These are phyloP conservation scores for Pyrenochaeta sp. DNA, from an alignment of 2,329 filamentous ascomycete genomes.

Conservation along the genomic window DNA sequence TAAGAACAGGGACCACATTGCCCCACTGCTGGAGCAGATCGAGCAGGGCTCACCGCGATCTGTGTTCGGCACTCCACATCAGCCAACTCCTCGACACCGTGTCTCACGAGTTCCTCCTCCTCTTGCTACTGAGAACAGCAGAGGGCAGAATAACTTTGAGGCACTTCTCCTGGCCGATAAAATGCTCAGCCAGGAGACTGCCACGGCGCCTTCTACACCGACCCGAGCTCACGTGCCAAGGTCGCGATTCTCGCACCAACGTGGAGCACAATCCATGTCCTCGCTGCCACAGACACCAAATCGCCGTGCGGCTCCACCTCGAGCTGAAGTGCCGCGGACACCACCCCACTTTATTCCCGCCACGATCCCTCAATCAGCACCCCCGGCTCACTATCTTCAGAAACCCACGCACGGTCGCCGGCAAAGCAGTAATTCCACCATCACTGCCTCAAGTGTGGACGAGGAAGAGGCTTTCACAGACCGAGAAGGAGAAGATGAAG, in stretches of 20 bases:
- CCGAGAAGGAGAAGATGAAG: constrained; percentile 67
- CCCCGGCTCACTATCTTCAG: constrained; percentile 43
- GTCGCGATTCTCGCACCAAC: constrained; percentile 68
- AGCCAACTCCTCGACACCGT: constrained; percentile 54
- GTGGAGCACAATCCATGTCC: constrained; percentile 82
- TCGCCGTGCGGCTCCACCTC: constrained; percentile 65
- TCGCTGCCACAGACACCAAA: constrained; percentile 81
- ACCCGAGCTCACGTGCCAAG: constrained; percentile 57
- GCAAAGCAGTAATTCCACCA: constrained; percentile 72
- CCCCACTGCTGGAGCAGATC: constrained; percentile 53
- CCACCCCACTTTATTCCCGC: constrained; percentile 43
- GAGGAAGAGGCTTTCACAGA: constrained; percentile 63
- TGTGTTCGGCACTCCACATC: constrained; percentile 61
- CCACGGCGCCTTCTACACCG: constrained; percentile 77
- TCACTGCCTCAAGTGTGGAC: constrained; percentile 50
- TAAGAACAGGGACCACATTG: constrained; percentile 88
- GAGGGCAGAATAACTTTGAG: constrained; percentile 72
- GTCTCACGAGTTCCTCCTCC: constrained; percentile 49
- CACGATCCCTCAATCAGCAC: constrained; percentile 51
- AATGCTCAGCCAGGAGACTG: constrained; percentile 78
- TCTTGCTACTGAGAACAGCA: constrained; percentile 49
- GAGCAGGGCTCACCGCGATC: constrained; percentile 73
- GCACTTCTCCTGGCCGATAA: constrained; percentile 77
- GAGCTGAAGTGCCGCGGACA: constrained; percentile 61
- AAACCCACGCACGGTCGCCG: constrained; percentile 53